A percentile compares a stretch with the other conserved stretches of the same genome.
phyloP scores from a whole-genome alignment of 202 grass and related monocot species.

The Setaria italica region DNA sequence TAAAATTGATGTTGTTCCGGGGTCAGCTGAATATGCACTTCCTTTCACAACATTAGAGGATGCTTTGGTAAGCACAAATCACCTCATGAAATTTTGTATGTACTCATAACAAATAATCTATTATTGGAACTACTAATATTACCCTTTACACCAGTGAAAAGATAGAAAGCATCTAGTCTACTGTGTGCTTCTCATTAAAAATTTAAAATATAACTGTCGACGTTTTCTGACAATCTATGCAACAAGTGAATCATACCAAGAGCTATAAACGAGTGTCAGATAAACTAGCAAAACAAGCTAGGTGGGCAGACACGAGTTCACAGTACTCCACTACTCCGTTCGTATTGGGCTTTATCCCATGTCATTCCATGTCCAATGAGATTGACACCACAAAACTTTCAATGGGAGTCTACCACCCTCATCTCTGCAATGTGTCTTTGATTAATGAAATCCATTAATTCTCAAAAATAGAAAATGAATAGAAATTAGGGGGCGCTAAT shows the following conservation, averaged over 20 bases:
- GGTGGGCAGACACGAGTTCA: neutral
- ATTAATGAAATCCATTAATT: neutral
- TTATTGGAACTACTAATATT: constrained; percentile 27
- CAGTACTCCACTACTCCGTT: neutral
- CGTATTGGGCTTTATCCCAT: neutral
- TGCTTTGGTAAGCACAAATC: constrained; percentile 74
- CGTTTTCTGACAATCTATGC: constrained; percentile 16
- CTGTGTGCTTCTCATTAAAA: constrained; percentile 1
- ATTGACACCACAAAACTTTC: neutral
- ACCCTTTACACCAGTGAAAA: neutral
- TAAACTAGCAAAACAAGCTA: neutral
- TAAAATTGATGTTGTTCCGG: constrained; percentile 84
- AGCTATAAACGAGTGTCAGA: neutral
- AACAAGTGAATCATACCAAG: neutral
- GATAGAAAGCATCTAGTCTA: neutral
- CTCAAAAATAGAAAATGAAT: neutral
- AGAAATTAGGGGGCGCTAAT: neutral
- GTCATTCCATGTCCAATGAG: neutral
- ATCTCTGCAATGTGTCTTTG: neutral
- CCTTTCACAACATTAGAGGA: constrained; percentile 89
- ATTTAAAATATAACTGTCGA: neutral
- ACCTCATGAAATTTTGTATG: neutral
- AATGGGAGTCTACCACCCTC: neutral
- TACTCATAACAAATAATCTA: constrained; percentile 34
- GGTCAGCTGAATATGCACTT: constrained; percentile 89